Percentiles rank a stretch among this genome's conserved stretches.
phyloP scores from a whole-genome alignment of 257 asterid species.

The Ballota nigra region DNA sequence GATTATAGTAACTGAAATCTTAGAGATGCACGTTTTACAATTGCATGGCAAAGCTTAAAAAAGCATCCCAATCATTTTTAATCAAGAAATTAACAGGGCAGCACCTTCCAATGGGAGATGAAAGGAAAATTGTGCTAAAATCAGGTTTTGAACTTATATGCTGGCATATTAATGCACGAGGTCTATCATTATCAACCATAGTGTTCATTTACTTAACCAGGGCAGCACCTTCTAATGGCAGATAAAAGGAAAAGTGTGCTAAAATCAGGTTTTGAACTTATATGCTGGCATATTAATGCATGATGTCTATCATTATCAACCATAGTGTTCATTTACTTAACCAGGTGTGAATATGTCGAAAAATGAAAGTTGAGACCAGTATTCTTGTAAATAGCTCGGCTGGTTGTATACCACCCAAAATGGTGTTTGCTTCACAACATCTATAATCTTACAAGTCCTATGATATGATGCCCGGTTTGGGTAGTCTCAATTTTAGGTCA shows the following conservation, averaged over 20 bases:
- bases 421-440: background rate
- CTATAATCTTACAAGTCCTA: background rate
- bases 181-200: background rate
- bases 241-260: background rate
- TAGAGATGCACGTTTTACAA: constrained; percentile 13
- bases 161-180: background rate
- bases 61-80: background rate
- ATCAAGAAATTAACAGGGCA: background rate
- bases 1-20: constrained; percentile 17
- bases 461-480: background rate
- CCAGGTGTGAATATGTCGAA: background rate
- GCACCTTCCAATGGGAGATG: background rate
- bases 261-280: background rate
- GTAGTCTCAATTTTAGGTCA: background rate
- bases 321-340: background rate
- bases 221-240: background rate
- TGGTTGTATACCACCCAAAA: background rate
- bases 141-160: background rate
- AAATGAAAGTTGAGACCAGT: background rate
- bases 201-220: background rate
- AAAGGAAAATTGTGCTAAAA: background rate
- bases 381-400: background rate
- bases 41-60: background rate
- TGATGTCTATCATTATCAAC: background rate
- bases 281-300: background rate